Conservation (phyloP, 495 filamentous ascomycete species). For the Chaetomium tenue region DNA sequence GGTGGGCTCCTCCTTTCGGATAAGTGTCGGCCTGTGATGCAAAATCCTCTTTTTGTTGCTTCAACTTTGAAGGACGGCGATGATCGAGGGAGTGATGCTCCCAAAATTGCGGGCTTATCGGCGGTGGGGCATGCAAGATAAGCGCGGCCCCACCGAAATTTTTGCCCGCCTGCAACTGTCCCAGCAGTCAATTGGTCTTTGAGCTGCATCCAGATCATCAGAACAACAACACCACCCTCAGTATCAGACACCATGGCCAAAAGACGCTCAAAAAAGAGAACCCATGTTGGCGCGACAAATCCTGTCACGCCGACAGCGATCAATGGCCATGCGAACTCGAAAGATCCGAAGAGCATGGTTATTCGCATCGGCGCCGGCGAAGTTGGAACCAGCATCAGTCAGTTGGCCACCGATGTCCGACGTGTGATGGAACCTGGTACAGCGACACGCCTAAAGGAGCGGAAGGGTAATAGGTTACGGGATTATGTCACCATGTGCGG, state of each 20-base stretch:
- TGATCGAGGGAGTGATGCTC: neutral
- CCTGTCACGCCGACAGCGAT: constrained; percentile 41
- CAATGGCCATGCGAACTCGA: constrained; percentile 46
- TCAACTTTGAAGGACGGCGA: constrained; percentile 12
- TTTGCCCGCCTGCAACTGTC: constrained; percentile 21
- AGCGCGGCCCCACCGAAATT: constrained; percentile 36
- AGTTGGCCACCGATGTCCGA: constrained; percentile 88
- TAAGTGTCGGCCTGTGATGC: neutral
- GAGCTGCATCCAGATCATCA: constrained; percentile 13
- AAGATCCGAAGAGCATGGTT: constrained; percentile 93
- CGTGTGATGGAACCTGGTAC: constrained; percentile 95
- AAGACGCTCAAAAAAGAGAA: constrained; percentile 82
- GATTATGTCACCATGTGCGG: constrained; percentile 97
- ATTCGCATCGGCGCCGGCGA: constrained; percentile 94
- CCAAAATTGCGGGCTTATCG: constrained; percentile 32
- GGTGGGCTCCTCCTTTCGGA: constrained; percentile 4
- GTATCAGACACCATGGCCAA: constrained; percentile 64
- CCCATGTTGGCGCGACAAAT: constrained; percentile 71
- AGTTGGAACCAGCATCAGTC: constrained; percentile 85
- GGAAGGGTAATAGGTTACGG: constrained; percentile 81
- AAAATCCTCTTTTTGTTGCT: neutral
- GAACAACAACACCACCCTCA: constrained; percentile 15
- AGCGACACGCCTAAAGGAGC: constrained; percentile 80
- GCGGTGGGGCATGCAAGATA: constrained; percentile 33
- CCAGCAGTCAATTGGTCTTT: constrained; percentile 2